Conservation (phyloP, 805 yeast genomes). For the Kluyveromyces lactis region DNA sequence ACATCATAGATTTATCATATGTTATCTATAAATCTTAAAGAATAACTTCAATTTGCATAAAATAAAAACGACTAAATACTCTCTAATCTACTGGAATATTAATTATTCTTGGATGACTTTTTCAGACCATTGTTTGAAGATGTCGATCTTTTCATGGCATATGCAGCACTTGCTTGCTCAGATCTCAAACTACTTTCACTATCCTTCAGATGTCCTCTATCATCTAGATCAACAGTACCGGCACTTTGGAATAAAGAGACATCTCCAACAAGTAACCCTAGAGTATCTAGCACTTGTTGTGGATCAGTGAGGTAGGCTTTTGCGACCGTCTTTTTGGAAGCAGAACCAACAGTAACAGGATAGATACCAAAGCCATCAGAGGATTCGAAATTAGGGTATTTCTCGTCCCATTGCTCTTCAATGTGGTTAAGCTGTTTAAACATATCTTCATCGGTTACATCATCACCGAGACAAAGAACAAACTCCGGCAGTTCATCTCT, state of each 20-base stretch:
- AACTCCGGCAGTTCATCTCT: slow-evolving; percentile 65
- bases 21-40: too few species aligned
- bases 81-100: too few species aligned
- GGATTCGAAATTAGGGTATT: slow-evolving; percentile 34
- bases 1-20: too few species aligned
- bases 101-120: too few species aligned
- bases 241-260: slow-evolving; percentile 72
- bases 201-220: slow-evolving; percentile 58
- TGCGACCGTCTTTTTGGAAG: slow-evolving; percentile 77
- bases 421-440: slow-evolving; percentile 65
- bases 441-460: slow-evolving; percentile 97
- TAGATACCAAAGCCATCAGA: slow-evolving; percentile 56
- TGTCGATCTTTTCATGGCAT: slow-evolving; percentile 21
- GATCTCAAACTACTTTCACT: slow-evolving; percentile 35
- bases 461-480: slow-evolving; percentile 88
- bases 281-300: slow-evolving; percentile 70
- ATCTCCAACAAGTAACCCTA: slow-evolving; percentile 72
- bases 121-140: slow-evolving; percentile 8
- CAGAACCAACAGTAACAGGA: slow-evolving; percentile 90
- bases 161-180: slow-evolving; percentile 25
- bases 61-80: too few species aligned
- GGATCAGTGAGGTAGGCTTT: slow-evolving; percentile 82
- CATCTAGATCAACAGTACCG: slow-evolving; percentile 67
- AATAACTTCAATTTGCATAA: too few species aligned
- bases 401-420: slow-evolving; percentile 36